These are phyloP conservation scores for Orbilia brochopaga DNA, from an alignment of 2,329 filamentous ascomycete species.

Conservation along the genomic window DNA sequence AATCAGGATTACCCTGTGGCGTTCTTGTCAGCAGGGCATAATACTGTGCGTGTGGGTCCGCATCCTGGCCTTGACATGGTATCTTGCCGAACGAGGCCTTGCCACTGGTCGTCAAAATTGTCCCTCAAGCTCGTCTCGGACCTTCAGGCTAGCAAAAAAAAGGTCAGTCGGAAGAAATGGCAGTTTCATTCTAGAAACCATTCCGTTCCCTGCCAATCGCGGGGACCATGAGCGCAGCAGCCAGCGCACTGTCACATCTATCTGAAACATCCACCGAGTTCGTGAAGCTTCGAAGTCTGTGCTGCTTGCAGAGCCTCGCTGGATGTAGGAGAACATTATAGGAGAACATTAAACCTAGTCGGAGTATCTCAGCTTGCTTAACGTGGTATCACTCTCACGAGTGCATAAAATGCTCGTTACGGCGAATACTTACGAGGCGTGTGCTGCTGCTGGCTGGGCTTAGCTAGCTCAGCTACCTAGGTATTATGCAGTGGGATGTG, in stretches of 20 bases:
- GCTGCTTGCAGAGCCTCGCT: too few species aligned
- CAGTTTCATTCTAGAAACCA: constrained; percentile 24
- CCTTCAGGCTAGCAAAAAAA: constrained; percentile 2
- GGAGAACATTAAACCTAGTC: too few species aligned
- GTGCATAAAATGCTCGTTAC: too few species aligned
- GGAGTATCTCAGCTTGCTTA: too few species aligned
- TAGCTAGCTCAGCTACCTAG: too few species aligned
- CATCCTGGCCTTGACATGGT: constrained; percentile 7
- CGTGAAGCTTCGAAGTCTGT: background rate
- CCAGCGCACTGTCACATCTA: background rate
- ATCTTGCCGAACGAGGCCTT: background rate
- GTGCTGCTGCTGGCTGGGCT: too few species aligned
- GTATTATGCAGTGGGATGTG: too few species aligned
- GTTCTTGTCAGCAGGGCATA: constrained; percentile 17
- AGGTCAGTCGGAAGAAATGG: constrained; percentile 19
- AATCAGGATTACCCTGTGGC: constrained; percentile 28
- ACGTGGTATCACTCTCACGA: too few species aligned
- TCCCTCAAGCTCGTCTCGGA: background rate
- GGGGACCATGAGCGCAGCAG: background rate
- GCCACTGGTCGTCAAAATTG: background rate
- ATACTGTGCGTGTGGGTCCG: constrained; percentile 14
- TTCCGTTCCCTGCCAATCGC: background rate
- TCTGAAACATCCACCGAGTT: background rate
- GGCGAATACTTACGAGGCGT: too few species aligned
- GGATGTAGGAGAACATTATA: too few species aligned